Conservation (phyloP, 306 rosid species). For the Quercus engelmannii region DNA sequence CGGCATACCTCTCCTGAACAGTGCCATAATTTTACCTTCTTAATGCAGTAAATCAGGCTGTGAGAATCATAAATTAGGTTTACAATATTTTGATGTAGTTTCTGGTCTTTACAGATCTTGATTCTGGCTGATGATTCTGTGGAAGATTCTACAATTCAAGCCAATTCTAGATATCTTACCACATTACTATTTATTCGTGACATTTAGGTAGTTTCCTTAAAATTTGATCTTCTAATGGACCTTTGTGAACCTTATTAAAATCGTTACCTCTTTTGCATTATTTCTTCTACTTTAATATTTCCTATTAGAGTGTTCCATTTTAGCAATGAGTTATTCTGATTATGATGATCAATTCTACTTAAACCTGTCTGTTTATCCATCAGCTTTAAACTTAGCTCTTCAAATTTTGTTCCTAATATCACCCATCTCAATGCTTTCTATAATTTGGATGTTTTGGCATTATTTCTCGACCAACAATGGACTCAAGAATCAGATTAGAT, state of each 20-base stretch:
- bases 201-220: slow-evolving; percentile 60
- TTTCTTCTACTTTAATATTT: neutral
- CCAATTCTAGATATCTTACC: slow-evolving; percentile 96
- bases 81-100: slow-evolving; percentile 16
- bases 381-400: neutral
- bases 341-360: neutral
- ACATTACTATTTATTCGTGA: slow-evolving; percentile 86
- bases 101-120: slow-evolving; percentile 55
- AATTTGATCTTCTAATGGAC: slow-evolving; percentile 7
- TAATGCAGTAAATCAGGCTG: slow-evolving; percentile 2
- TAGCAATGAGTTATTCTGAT: neutral
- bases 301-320: neutral
- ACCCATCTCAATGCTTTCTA: neutral
- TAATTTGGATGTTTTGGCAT: neutral
- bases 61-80: slow-evolving; percentile 16
- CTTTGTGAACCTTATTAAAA: neutral
- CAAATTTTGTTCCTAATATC: neutral
- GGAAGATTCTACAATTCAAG: slow-evolving; percentile 95
- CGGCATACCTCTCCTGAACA: neutral
- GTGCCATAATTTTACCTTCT: neutral
- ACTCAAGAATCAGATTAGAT: neutral
- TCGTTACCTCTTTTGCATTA: neutral
- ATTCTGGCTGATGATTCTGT: slow-evolving; percentile 94
- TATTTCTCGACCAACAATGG: neutral
- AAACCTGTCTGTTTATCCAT: neutral